Conservation (phyloP, 495 filamentous ascomycete genomes). For the Durotheca rogersii region DNA sequence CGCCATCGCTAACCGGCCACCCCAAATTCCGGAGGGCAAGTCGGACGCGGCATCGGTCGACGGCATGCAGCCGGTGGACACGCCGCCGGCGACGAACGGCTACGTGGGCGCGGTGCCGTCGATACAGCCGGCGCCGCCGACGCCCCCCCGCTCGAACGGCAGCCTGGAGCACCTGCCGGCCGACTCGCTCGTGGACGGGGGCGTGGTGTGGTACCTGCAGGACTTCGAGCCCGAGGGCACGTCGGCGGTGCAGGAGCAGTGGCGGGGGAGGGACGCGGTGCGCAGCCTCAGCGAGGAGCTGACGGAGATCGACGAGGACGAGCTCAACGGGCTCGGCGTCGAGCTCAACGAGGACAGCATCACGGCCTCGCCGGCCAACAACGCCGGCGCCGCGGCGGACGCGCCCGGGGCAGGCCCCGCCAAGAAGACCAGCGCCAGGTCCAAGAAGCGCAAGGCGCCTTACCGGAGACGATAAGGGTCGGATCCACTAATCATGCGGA, state of each 20-base stretch:
- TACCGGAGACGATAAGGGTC: conserved; percentile 33
- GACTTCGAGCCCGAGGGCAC: conserved; percentile 78
- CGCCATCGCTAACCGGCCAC: conserved; percentile 16
- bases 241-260: conserved; percentile 65
- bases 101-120: conserved; percentile 36
- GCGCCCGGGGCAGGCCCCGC: conserved; percentile 20
- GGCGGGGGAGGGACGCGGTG: conserved; percentile 72
- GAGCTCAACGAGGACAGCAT: conserved; percentile 48
- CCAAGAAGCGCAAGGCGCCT: conserved; percentile 36
- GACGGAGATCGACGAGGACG: conserved; percentile 84
- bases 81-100: conserved; percentile 41
- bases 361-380: conserved; percentile 41
- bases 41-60: conserved; percentile 27
- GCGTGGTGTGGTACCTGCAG: conserved; percentile 85
- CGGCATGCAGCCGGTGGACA: conserved; percentile 39
- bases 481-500: no score
- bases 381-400: conserved; percentile 27
- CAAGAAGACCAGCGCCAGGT: conserved; percentile 33
- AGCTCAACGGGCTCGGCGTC: conserved; percentile 62
- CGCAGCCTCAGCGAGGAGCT: conserved; percentile 82
- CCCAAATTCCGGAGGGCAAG: conserved; percentile 17
- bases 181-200: conserved; percentile 65
- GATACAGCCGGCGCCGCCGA: conserved; percentile 40
- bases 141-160: conserved; percentile 52
- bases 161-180: conserved; percentile 44